A percentile compares a stretch with the other conserved stretches of the same genome.
Conservation (phyloP, 768 basidiomycete species). For the Boletus huronensis region DNA sequence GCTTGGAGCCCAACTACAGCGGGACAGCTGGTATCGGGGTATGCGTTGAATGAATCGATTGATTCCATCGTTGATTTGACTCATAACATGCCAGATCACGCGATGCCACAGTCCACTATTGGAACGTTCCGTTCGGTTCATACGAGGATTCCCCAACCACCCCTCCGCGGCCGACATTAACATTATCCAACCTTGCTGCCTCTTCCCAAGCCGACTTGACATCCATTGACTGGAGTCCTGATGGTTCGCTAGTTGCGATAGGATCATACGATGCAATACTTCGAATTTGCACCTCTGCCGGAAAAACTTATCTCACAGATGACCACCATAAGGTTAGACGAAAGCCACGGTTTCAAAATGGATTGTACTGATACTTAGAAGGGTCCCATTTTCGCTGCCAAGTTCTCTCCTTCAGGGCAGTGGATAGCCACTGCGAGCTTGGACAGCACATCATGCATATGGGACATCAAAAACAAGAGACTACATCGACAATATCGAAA, state of each 20-base stretch:
- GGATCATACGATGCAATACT: slow-evolving; percentile 75
- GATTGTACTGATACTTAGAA: slow-evolving; percentile 34
- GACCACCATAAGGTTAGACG: slow-evolving; percentile 59
- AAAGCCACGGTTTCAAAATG: not conserved
- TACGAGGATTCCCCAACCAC: slow-evolving; percentile 16
- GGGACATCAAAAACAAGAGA: slow-evolving; percentile 64
- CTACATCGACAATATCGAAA: slow-evolving; percentile 60
- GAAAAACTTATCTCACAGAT: slow-evolving; percentile 61
- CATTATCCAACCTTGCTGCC: slow-evolving; percentile 48
- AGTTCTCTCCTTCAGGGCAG: slow-evolving; percentile 70
- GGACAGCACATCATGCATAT: slow-evolving; percentile 74
- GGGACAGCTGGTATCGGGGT: slow-evolving; percentile 73
- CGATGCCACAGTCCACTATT: slow-evolving; percentile 70
- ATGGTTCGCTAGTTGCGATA: slow-evolving; percentile 70
- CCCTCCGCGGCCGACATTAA: slow-evolving; percentile 35
- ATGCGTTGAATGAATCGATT: slow-evolving; percentile 20
- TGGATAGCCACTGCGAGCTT: slow-evolving; percentile 76
- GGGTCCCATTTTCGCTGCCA: slow-evolving; percentile 78
- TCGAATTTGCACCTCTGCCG: slow-evolving; percentile 60
- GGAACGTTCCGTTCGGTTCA: slow-evolving; percentile 53
- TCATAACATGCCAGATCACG: slow-evolving; percentile 51
- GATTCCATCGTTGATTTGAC: slow-evolving; percentile 1
- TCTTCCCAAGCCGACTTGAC: slow-evolving; percentile 61
- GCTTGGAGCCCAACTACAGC: slow-evolving; percentile 68
- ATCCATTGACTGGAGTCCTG: slow-evolving; percentile 71